Conservation (phyloP, 2,329 filamentous ascomycete species). For the Xenosphaeropsis pyriputrescens region DNA sequence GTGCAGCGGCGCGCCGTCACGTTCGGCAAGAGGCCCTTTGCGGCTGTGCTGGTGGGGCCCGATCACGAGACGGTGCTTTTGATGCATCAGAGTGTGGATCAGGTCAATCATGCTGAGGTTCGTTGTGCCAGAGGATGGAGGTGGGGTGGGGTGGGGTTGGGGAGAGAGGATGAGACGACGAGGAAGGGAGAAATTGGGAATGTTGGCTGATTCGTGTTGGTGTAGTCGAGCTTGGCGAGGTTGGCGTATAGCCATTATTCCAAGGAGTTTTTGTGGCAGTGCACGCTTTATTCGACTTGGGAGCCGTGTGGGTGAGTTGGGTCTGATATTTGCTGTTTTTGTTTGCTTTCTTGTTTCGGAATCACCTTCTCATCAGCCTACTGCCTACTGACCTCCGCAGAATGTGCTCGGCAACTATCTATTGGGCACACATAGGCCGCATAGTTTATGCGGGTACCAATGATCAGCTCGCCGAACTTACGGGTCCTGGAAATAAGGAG, state of each 20-base stretch:
- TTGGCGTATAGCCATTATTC: constrained; percentile 32
- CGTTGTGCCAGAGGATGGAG: not conserved
- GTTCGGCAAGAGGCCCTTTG: constrained; percentile 32
- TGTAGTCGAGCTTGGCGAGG: constrained; percentile 19
- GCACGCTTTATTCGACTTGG: constrained; percentile 36
- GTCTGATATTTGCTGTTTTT: no score
- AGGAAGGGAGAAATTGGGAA: constrained; percentile 3
- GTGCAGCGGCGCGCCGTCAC: constrained; percentile 27
- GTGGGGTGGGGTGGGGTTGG: no score
- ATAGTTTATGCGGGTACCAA: constrained; percentile 35
- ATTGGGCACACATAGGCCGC: constrained; percentile 37
- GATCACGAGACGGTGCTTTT: constrained; percentile 32
- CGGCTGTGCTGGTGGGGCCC: constrained; percentile 29
- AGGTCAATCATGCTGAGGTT: constrained; percentile 35
- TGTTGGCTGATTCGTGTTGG: not conserved
- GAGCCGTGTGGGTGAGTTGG: constrained; percentile 28
- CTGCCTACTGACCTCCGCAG: no score
- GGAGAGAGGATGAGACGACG: not conserved
- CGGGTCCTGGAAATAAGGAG: constrained; percentile 30
- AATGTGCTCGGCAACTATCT: constrained; percentile 32
- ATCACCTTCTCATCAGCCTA: no score
- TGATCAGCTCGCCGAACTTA: constrained; percentile 26
- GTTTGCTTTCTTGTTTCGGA: no score
- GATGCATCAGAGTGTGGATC: constrained; percentile 32
- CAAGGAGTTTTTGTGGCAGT: constrained; percentile 30